Percentiles rank a stretch among this genome's conserved stretches.
These are phyloP conservation scores for Populus hybrid DNA, from an alignment of 441 rosid genomes.

Conservation along the genomic window DNA sequence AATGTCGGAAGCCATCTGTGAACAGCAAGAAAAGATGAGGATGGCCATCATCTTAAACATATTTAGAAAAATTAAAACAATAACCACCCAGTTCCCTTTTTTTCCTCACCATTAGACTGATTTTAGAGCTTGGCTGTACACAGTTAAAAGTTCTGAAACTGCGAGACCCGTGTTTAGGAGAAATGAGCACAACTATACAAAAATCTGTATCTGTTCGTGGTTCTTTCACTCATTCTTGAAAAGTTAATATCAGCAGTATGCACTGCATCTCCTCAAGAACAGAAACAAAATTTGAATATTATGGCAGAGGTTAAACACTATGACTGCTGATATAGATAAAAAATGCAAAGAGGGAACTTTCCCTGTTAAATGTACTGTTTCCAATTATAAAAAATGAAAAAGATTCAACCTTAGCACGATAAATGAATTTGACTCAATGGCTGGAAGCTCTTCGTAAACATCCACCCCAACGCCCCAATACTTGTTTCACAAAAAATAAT, in stretches of 20 bases:
- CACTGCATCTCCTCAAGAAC: too few species aligned
- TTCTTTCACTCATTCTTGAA: too few species aligned
- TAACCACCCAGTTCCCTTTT: too few species aligned
- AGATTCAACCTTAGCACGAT: neutral
- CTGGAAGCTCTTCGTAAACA: neutral
- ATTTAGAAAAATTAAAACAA: neutral
- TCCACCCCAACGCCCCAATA: too few species aligned
- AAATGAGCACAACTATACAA: too few species aligned
- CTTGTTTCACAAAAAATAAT: neutral
- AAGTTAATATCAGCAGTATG: too few species aligned
- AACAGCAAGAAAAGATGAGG: neutral
- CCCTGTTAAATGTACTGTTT: neutral
- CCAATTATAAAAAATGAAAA: neutral
- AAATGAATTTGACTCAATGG: neutral
- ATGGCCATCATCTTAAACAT: neutral
- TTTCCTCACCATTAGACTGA: too few species aligned
- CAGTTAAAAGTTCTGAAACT: too few species aligned
- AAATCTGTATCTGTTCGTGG: too few species aligned
- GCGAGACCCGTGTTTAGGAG: too few species aligned
- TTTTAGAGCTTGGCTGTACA: too few species aligned
- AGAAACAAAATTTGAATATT: too few species aligned
- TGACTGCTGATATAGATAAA: neutral
- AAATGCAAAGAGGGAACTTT: neutral
- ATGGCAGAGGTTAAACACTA: neutral
- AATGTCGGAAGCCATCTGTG: neutral